A percentile compares a stretch with the other conserved stretches of the same genome.
phyloP scores from a whole-genome alignment of 306 rosid genomes.

The Vicia faba region DNA sequence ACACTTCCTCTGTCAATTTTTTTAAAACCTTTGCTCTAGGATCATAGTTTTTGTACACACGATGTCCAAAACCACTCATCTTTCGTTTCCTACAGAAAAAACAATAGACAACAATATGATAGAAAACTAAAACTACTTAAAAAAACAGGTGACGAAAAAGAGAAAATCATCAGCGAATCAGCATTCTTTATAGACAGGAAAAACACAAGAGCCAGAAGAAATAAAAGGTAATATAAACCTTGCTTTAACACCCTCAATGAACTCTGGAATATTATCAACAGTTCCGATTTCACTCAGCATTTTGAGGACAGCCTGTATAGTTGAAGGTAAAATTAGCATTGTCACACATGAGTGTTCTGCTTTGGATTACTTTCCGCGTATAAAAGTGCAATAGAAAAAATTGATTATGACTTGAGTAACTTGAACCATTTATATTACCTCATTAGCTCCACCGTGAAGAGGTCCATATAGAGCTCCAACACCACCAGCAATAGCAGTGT shows the following conservation, averaged over 20 bases:
- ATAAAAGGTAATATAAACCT: slow-evolving; percentile 52
- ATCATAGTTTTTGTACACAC: slow-evolving; percentile 92
- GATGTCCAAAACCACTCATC: slow-evolving; percentile 94
- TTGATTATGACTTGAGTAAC: slow-evolving; percentile 2
- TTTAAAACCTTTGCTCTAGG: slow-evolving; percentile 86
- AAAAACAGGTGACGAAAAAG: slow-evolving; percentile 8
- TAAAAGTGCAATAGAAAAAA: not conserved
- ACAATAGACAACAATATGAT: slow-evolving; percentile 16
- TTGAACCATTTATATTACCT: slow-evolving; percentile 48
- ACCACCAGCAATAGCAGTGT: slow-evolving; percentile 85
- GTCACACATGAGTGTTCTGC: not conserved
- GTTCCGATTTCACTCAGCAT: slow-evolving; percentile 84
- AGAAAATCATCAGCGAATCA: slow-evolving; percentile 11
- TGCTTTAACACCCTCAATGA: slow-evolving; percentile 88
- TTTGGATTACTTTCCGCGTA: not conserved
- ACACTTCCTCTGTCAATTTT: slow-evolving; percentile 83
- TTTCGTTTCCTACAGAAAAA: slow-evolving; percentile 70
- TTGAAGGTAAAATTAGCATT: slow-evolving; percentile 30
- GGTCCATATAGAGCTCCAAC: slow-evolving; percentile 94
- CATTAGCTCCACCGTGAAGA: slow-evolving; percentile 93
- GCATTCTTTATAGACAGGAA: not conserved
- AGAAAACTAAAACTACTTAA: slow-evolving; percentile 17
- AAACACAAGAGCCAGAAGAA: not conserved
- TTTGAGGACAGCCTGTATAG: slow-evolving; percentile 77
- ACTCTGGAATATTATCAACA: slow-evolving; percentile 79